Conservation (phyloP, 2,329 filamentous ascomycete genomes). For the Trichoderma harzianum region DNA sequence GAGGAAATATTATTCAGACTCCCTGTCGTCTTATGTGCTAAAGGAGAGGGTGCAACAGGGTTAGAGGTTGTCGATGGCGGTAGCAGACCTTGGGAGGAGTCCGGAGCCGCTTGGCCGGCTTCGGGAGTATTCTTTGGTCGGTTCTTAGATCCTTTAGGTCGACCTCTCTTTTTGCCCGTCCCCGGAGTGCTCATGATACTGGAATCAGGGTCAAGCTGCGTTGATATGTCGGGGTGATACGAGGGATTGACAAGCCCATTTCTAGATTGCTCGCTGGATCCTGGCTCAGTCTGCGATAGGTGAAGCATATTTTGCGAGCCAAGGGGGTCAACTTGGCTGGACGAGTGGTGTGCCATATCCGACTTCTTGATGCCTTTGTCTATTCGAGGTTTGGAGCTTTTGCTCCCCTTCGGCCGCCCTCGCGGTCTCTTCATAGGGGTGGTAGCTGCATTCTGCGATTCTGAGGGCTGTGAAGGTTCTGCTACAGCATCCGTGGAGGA, state of each 20-base stretch:
- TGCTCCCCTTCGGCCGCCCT: conserved; percentile 56
- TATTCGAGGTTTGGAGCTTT: conserved; percentile 37
- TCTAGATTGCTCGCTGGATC: not conserved
- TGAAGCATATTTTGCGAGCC: not conserved
- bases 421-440: conserved; percentile 41
- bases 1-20: conserved; percentile 7
- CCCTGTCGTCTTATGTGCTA: conserved; percentile 20
- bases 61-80: conserved; percentile 1
- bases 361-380: conserved; percentile 53
- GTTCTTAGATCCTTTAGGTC: conserved; percentile 47
- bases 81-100: not conserved
- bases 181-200: conserved; percentile 24
- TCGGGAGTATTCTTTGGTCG: conserved; percentile 32
- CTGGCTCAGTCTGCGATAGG: not conserved
- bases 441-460: not conserved
- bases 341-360: not conserved
- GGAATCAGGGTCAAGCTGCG: conserved; percentile 17
- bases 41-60: conserved; percentile 15
- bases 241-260: not conserved
- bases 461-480: not conserved
- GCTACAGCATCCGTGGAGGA: not conserved
- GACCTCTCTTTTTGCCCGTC: conserved; percentile 33
- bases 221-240: not conserved
- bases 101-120: conserved; percentile 1
- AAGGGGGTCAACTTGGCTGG: not conserved